phyloP scores from a whole-genome alignment of 2,329 filamentous ascomycete genomes.

The Colletotrichum melonis region DNA sequence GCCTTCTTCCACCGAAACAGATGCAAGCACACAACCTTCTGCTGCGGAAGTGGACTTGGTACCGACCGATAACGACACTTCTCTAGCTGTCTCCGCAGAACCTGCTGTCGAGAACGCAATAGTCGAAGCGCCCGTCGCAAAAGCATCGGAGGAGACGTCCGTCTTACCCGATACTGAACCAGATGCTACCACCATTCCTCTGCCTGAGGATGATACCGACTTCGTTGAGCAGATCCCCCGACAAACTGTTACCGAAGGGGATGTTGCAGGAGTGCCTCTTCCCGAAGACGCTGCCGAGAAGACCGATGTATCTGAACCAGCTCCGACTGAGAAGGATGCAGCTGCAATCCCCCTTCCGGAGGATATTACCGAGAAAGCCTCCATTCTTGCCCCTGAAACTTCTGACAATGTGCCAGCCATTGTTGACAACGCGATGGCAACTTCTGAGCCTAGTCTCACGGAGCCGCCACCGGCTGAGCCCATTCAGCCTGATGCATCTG shows the following conservation, averaged over 20 bases:
- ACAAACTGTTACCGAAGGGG: background rate
- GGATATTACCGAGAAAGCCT: background rate
- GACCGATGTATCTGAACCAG: background rate
- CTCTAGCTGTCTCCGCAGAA: background rate
- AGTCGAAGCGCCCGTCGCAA: background rate
- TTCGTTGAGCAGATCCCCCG: background rate
- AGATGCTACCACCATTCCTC: background rate
- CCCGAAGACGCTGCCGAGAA: background rate
- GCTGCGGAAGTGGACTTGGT: background rate
- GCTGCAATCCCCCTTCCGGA: background rate
- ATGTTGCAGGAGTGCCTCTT: background rate
- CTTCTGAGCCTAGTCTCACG: slow-evolving; percentile 1
- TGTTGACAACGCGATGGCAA: background rate
- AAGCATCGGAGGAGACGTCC: background rate
- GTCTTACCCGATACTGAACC: background rate
- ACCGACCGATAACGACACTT: background rate
- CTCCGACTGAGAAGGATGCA: background rate
- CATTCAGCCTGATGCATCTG: slow-evolving; percentile 24
- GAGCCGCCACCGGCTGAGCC: slow-evolving; percentile 14
- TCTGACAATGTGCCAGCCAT: background rate
- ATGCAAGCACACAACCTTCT: background rate
- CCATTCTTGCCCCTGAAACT: background rate
- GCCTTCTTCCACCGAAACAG: slow-evolving; percentile 11
- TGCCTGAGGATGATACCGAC: background rate
- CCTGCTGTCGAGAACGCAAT: background rate